Evolutionary conservation across 176 grass and related monocot species (phyloP).

Genomic region (maize (Zea mays)): DNA sequence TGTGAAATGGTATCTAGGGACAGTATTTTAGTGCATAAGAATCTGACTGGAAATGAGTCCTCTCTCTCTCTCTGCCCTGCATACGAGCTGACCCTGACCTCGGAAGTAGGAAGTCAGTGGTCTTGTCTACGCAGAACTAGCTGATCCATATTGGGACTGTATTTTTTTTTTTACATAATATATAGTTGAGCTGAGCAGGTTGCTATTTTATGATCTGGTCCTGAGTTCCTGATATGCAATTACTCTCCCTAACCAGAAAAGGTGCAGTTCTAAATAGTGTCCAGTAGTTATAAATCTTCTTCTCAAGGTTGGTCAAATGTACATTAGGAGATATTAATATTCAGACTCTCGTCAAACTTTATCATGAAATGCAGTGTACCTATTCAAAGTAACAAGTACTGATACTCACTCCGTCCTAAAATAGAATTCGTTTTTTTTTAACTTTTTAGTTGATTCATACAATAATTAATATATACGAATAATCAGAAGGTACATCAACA

Average conservation of each 20-base stretch:
- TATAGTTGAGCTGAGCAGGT: neutral
- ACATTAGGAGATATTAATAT: neutral
- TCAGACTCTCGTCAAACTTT: neutral
- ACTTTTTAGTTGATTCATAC: too few relatives aligned
- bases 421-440: too few relatives aligned
- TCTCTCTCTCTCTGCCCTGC: slow-evolving; percentile 4
- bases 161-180: neutral
- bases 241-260: neutral
- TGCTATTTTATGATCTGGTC: neutral
- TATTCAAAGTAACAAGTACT: neutral
- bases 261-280: neutral
- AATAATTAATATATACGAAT: neutral
- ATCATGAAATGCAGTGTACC: neutral
- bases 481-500: slow-evolving; percentile 31
- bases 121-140: neutral
- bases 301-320: neutral
- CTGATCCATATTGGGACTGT: neutral
- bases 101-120: slow-evolving; percentile 20
- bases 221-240: slow-evolving; percentile 3
- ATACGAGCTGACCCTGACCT: slow-evolving; percentile 42
- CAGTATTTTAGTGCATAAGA: slow-evolving; percentile 4
- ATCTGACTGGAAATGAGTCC: slow-evolving; percentile 22
- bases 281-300: neutral
- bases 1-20: slow-evolving; percentile 5
- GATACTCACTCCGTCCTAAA: neutral